Evolutionary conservation across 768 basidiomycete genomes (phyloP), one percentile per base, ranked within the genome.

Genomic region (Amanita molliuscula): DNA sequence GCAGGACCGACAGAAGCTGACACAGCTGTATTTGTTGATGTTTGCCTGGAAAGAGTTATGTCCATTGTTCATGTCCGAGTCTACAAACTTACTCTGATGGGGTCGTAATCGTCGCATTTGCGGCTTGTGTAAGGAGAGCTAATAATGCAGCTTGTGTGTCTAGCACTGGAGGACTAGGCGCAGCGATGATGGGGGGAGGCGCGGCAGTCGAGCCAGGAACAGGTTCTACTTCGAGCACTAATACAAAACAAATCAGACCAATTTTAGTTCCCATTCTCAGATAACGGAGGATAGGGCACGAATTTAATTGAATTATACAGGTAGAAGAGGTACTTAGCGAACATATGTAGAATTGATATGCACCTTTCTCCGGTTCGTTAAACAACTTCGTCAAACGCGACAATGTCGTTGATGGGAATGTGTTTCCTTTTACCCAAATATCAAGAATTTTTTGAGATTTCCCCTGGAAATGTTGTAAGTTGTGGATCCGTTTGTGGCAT

Each of bases 361-460:
- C 87, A 92, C 88, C 89, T 90, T 90, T 81, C 73, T 74, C 76
- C 62, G 76, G 71, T 65, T 73, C 78, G 67, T 78, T 78, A 67
- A 88, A 65, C 65, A 84, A 69, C 65, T 81, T 77, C 67, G 74
- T 71, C 64, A 96, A 73, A 57, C 81, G 83, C 54, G 81, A 71
- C 61, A 94, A 70, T 62, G 88, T 79, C 58, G 75, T 63, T 59
- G 81, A 63, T 51, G 92, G 84, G 70, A 99, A 99, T 44, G 95
- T 95, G 67, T 75, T 79, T 52, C 82, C 79, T 67, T 94, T 95
- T 60, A 76, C 77, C 95, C 95, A 99, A 61, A 99, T 97, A 70
- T 97, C 96, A 67, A 95, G 80, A 61, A 99, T 82, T 68, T 98
- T 98, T 75, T 86, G 85, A 41, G 88, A 78, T 72, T 99, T 99